Base-by-base conservation (phyloP, 2,329 filamentous ascomycete genomes). In the Cyanodermella asteris region DNA sequence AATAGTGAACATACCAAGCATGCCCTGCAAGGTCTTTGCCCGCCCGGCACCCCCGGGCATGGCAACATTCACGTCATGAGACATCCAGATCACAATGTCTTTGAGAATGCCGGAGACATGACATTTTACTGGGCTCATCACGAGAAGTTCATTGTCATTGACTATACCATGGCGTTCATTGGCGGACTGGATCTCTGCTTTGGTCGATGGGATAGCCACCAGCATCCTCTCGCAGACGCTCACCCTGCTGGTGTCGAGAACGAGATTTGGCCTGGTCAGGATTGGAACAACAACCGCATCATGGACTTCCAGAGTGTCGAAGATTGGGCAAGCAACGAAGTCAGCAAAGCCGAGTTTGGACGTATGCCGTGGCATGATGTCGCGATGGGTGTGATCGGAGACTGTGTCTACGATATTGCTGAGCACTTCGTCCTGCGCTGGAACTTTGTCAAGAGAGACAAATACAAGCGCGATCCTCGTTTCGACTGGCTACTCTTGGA, bases 341-440 rank as follows among this genome's bases (percentile, higher is more conserved):
- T 94, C 10, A 80, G 71, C 46, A 94, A 94, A 50, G 70, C 74
- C 3, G 78, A 91, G 24, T 90, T 72, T 38, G 82, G 82, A 6
- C 72, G 87, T 16, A 94, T 97, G 87, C 84, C 84, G 0, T 97
- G 87, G 87, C 82, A 94, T 43, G 87, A 97, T 44, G 81, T 93
- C 3, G 63, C 77, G 7, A 90, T 94, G 75, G 81, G 74, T 8
- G 38, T 93, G n/a, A 64, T 87, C 29, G 84, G 87, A 0, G 78
- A 82, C 11, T 77, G 72, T 35, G 77, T 91, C 7, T 81, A 84
- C 43, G 84, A 94, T 41, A 87, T 97, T 37, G 82, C 82, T 0
- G 82, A 93, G 49, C 82, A 94, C 44, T 97, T 94, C 38, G 70
- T 91, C 6, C 53, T 93, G 22, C 68, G 87, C 17, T 94, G 84